phyloP scores from a whole-genome alignment of 2,329 filamentous ascomycete genomes.

The Apiospora kogelbergensis region DNA sequence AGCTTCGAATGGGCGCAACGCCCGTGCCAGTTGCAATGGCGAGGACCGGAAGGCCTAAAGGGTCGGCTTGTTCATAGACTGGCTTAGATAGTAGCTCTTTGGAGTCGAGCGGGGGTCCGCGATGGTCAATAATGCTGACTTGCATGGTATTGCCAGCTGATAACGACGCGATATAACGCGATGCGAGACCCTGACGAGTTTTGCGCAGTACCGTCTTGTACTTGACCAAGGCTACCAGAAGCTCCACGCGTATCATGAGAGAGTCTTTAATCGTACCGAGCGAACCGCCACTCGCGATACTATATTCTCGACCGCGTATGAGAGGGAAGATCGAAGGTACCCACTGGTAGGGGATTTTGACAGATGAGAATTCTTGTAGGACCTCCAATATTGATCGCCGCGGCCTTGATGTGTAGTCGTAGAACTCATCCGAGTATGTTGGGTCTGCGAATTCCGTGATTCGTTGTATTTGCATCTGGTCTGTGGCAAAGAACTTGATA shows the following conservation, averaged over 20 bases:
- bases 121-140: conserved; percentile 54
- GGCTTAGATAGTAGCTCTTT: not conserved
- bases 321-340: conserved; percentile 73
- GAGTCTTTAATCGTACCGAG: conserved; percentile 27
- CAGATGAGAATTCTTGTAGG: conserved; percentile 82
- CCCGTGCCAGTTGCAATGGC: conserved; percentile 86
- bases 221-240: conserved; percentile 85
- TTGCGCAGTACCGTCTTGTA: conserved; percentile 86
- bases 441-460: conserved; percentile 81
- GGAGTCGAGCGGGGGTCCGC: conserved; percentile 26
- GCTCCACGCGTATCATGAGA: conserved; percentile 56
- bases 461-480: conserved; percentile 74
- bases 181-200: conserved; percentile 84
- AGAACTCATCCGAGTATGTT: conserved; percentile 84
- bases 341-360: conserved; percentile 76
- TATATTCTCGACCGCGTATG: conserved; percentile 89
- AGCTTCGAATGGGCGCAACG: conserved; percentile 77
- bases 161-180: conserved; percentile 75
- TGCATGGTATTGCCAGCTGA: conserved; percentile 55
- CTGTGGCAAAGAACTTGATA: conserved; percentile 72
- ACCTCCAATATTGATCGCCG: conserved; percentile 90
- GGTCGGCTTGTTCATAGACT: not conserved
- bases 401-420: conserved; percentile 91
- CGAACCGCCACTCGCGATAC: conserved; percentile 74
- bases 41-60: conserved; percentile 57